phyloP scores from a whole-genome alignment of 2,329 filamentous ascomycete genomes.

The Cladophialophora yegresii region DNA sequence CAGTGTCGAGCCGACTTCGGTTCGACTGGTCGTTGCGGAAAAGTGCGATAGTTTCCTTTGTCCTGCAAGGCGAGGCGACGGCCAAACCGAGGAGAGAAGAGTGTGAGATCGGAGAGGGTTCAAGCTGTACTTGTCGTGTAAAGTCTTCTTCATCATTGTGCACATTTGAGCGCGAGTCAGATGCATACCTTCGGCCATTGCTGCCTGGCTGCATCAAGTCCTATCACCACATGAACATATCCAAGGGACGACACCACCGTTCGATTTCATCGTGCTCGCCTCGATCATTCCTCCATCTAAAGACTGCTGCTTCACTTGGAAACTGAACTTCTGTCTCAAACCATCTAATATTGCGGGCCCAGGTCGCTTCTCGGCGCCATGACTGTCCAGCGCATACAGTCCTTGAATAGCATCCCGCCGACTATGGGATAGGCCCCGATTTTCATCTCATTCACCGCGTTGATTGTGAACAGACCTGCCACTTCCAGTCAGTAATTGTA shows the following conservation, averaged over 20 bases:
- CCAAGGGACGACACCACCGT: no score
- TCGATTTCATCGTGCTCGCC: no score
- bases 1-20: background rate
- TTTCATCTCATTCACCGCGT: background rate
- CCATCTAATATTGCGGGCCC: background rate
- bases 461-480: background rate
- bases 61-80: background rate
- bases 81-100: background rate
- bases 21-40: background rate
- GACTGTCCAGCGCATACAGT: conserved; percentile 16
- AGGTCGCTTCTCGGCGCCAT: conserved; percentile 5
- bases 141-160: background rate
- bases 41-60: background rate
- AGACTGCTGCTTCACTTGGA: background rate
- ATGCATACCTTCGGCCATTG: no score
- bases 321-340: background rate
- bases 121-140: background rate
- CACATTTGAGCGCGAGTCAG: no score
- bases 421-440: background rate
- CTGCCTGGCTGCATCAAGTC: no score
- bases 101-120: background rate
- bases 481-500: background rate
- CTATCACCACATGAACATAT: no score
- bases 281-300: no score
- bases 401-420: conserved; percentile 14